Conservation (phyloP, 495 filamentous ascomycete genomes). For the Xylaria grammica region DNA sequence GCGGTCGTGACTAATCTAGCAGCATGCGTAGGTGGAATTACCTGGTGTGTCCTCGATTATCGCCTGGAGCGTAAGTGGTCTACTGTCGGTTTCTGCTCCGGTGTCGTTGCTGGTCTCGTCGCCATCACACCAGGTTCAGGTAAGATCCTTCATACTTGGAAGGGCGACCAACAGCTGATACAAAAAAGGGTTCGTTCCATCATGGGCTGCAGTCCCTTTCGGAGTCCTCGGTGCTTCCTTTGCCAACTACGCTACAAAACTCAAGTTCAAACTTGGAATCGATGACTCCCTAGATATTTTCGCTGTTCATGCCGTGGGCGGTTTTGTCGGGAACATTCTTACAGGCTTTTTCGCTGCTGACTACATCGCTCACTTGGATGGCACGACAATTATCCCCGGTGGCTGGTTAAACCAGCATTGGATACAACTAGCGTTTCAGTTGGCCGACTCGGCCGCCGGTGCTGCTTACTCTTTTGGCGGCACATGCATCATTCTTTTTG, state of each 20-base stretch:
- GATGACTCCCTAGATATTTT: conserved; percentile 96
- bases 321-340: conserved; percentile 85
- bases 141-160: conserved; percentile 25
- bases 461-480: conserved; percentile 86
- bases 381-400: conserved; percentile 69
- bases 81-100: conserved; percentile 95
- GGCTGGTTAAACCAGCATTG: conserved; percentile 93
- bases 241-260: conserved; percentile 95
- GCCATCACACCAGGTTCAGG: conserved; percentile 89
- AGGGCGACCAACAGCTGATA: conserved; percentile 15
- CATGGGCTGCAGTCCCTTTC: conserved; percentile 91
- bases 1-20: conserved; percentile 74
- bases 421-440: conserved; percentile 85
- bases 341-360: conserved; percentile 94
- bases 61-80: conserved; percentile 95
- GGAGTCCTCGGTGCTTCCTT: conserved; percentile 81
- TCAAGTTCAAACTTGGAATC: conserved; percentile 86
- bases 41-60: conserved; percentile 96
- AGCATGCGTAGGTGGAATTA: conserved; percentile 87
- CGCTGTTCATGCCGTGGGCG: conserved; percentile 87
- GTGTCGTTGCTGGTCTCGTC: conserved; percentile 89
- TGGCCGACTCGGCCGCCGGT: conserved; percentile 84
- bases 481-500: conserved; percentile 83
- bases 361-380: conserved; percentile 90
- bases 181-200: conserved; percentile 73